A percentile compares a stretch with the other conserved stretches of the same genome.
These are phyloP conservation scores for Paratinospora sagittata DNA, from an alignment of 164 flowering plant species.

Conservation along the genomic window DNA sequence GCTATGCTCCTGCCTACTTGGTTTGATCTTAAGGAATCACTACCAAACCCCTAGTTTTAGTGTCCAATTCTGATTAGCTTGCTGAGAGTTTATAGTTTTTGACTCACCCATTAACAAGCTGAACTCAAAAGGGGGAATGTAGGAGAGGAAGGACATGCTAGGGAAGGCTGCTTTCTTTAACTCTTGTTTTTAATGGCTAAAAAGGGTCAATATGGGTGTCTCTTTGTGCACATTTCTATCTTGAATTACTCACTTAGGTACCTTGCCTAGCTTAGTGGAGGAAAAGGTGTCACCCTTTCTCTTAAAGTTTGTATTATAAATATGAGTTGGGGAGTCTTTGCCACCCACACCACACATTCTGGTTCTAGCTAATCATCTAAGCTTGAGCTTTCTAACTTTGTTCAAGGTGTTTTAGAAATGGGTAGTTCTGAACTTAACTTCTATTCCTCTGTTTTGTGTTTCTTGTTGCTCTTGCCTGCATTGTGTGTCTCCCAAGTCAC, in stretches of 20 bases:
- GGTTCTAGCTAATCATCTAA: too few relatives aligned
- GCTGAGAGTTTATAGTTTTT: not conserved
- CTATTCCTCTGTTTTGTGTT: constrained; percentile 10
- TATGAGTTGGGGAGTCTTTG: not conserved
- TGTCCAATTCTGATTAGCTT: not conserved
- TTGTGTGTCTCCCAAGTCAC: constrained; percentile 32
- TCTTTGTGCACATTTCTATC: not conserved
- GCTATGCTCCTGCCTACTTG: not conserved
- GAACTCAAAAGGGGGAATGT: not conserved
- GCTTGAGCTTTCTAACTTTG: not conserved
- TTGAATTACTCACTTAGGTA: constrained; percentile 17
- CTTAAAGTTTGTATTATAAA: not conserved
- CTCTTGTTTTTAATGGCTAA: not conserved
- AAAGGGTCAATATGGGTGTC: not conserved
- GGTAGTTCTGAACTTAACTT: not conserved
- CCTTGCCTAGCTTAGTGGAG: not conserved
- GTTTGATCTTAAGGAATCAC: constrained; percentile 1
- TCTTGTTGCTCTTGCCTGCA: constrained; percentile 36
- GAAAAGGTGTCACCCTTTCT: not conserved
- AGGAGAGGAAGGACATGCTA: not conserved
- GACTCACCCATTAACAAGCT: not conserved
- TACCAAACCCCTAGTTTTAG: not conserved
- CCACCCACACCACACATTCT: not conserved
- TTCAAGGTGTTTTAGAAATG: not conserved
- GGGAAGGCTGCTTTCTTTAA: not conserved